Evolutionary conservation across 2,329 filamentous ascomycete genomes (phyloP).

Genomic region (Cladosporium phlei): DNA sequence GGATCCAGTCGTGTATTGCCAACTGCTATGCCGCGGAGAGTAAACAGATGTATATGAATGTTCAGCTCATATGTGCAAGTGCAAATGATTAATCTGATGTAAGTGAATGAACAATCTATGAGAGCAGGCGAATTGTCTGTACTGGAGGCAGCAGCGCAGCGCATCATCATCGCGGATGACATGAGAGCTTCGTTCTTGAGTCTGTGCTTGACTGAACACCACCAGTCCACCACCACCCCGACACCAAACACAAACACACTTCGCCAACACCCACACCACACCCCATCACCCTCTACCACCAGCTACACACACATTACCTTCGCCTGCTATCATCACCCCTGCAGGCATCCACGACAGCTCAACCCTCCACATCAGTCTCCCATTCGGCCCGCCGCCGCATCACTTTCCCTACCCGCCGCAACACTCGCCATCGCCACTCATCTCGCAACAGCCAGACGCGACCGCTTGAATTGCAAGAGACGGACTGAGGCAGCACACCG

Average conservation of each 20-base stretch:
- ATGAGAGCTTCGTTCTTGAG: constrained; percentile 5
- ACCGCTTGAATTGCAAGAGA: not conserved
- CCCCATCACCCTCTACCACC: not conserved
- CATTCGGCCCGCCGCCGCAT: constrained; percentile 11
- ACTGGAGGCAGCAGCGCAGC: not conserved
- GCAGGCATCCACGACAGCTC: not conserved
- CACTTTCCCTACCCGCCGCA: constrained; percentile 11
- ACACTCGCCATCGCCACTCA: constrained; percentile 13
- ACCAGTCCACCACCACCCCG: constrained; percentile 5
- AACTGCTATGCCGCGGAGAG: too few relatives aligned
- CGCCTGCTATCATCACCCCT: constrained; percentile 1
- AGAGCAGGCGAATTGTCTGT: not conserved
- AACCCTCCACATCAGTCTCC: constrained; percentile 9
- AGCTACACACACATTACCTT: not conserved
- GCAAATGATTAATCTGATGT: too few relatives aligned
- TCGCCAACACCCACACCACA: constrained; percentile 3
- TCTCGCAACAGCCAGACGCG: constrained; percentile 5
- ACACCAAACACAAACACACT: too few relatives aligned
- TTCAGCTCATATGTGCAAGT: too few relatives aligned
- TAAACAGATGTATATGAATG: too few relatives aligned
- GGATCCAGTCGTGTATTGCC: too few relatives aligned
- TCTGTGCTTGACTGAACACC: constrained; percentile 9
- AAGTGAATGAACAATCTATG: not conserved
- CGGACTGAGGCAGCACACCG: constrained; percentile 2
- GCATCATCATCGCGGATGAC: constrained; percentile 5